phyloP scores from a whole-genome alignment of 1,139 yeast genomes.

The Yamadazyma mexicana region DNA sequence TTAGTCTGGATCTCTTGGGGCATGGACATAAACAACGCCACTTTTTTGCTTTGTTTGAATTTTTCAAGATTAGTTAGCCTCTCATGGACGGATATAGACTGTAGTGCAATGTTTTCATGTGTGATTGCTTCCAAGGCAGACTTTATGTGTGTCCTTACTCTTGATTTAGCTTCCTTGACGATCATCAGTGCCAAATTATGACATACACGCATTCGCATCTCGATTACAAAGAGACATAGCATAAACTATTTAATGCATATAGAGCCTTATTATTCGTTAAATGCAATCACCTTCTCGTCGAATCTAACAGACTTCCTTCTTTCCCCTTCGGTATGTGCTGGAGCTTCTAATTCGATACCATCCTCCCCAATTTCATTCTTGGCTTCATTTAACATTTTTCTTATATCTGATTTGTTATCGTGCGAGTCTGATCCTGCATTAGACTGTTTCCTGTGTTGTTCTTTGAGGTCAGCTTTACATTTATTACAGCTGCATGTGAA shows the following conservation, averaged over 20 bases:
- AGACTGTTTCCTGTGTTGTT: conserved; percentile 39
- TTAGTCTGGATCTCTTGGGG: conserved; percentile 61
- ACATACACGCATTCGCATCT: no score
- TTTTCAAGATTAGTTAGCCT: conserved; percentile 32
- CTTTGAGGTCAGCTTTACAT: conserved; percentile 58
- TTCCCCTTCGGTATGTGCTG: conserved; percentile 37
- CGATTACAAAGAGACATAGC: no score
- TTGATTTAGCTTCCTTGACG: conserved; percentile 13
- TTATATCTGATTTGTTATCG: conserved; percentile 38
- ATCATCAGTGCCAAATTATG: not conserved
- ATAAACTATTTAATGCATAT: no score
- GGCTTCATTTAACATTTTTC: conserved; percentile 44
- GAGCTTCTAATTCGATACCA: conserved; percentile 51
- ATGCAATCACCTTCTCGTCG: conserved; percentile 55
- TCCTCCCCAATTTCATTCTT: conserved; percentile 36
- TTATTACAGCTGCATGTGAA: conserved; percentile 69
- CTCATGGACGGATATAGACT: conserved; percentile 25
- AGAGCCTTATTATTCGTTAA: conserved; percentile 16
- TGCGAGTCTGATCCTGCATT: conserved; percentile 17
- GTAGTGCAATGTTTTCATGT: conserved; percentile 16
- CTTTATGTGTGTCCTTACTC: conserved; percentile 22
- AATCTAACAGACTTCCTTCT: conserved; percentile 75
- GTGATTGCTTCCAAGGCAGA: conserved; percentile 15
- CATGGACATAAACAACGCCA: conserved; percentile 72
- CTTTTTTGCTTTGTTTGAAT: conserved; percentile 43